Base-by-base conservation (phyloP, 192 early-diverging fungal genomes). In the Pilobolus umbonatus region DNA sequence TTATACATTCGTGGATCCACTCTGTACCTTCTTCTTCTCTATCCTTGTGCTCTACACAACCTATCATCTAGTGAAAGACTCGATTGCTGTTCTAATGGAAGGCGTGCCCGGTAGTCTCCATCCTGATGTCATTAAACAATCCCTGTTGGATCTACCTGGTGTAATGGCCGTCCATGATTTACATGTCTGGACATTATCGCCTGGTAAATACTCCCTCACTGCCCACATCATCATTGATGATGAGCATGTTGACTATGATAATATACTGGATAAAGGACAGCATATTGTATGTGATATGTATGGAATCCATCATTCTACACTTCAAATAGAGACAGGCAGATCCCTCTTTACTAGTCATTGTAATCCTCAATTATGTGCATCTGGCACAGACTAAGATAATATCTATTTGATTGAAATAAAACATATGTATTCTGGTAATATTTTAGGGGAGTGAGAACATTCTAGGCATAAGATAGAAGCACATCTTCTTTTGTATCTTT, bases 1-100 rank as follows among this genome's bases (percentile, higher is more conserved):
- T 12, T 55, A 69, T 36, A 81, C 80, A 15, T 77, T 81, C 58
- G 79, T 92, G 32, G 89, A 93, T 60, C 91, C 91, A 0, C 49
- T 91, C 11, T 91, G 88, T 71, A 92, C 89, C 4, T 90, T 92
- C 60, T 35, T 90, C 21, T 93, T 93, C 64, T 89, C 89, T 0
- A 64, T 85, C 30, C 65, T 92, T 43, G 90, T 91, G 24, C 71
- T 92, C 22, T 69, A 62, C 11, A 90, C 89, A 6, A 92, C 91
- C 0, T 68, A 84, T 10, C 67, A 75, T 7, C 57, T 92, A 5
- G 77, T 93, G 22, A 77, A 71, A 48, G 77, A 82, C 44, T 87
- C 81, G 10, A 36, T 88, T 3, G 70, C 68, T 0, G 81, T 92
- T 6, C 65, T 92, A 26, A 90, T 92, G 89, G 88, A 92, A 75